These are phyloP conservation scores for Lipomyces chichibuensis DNA, from an alignment of 805 yeast species.

Conservation along the genomic window DNA sequence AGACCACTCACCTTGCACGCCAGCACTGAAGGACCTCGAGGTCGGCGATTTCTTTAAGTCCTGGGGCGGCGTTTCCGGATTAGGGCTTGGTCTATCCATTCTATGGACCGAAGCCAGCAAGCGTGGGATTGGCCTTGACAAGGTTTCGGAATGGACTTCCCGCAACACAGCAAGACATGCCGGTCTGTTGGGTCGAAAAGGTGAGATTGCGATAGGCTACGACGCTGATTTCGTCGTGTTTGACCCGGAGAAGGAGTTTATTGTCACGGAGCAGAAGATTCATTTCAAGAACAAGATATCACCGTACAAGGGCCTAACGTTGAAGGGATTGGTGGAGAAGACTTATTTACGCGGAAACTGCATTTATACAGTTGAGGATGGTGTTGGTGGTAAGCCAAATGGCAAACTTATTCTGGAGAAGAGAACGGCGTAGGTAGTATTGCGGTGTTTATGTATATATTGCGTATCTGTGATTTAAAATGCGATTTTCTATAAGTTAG, in stretches of 20 bases:
- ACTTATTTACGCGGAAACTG: slow-evolving; percentile 77
- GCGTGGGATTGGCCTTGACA: slow-evolving; percentile 55
- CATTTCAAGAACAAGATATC: slow-evolving; percentile 83
- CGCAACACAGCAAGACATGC: slow-evolving; percentile 83
- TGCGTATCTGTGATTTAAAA: too few relatives aligned
- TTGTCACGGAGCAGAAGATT: slow-evolving; percentile 58
- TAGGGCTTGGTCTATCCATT: slow-evolving; percentile 85
- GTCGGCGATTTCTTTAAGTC: slow-evolving; percentile 88
- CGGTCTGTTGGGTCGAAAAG: slow-evolving; percentile 74
- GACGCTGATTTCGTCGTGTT: slow-evolving; percentile 90
- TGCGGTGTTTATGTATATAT: too few relatives aligned
- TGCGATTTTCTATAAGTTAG: too few relatives aligned
- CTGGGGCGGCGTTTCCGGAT: slow-evolving; percentile 96
- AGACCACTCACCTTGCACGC: slow-evolving; percentile 96
- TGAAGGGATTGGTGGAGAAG: slow-evolving; percentile 71
- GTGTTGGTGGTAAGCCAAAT: slow-evolving; percentile 24
- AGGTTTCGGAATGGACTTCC: slow-evolving; percentile 79
- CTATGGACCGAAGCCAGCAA: slow-evolving; percentile 70
- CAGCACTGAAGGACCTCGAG: slow-evolving; percentile 78
- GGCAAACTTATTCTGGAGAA: slow-evolving; percentile 34
- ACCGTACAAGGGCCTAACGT: slow-evolving; percentile 73
- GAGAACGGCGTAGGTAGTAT: background rate
- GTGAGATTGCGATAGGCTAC: slow-evolving; percentile 68
- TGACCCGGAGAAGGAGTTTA: slow-evolving; percentile 54
- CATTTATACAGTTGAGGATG: slow-evolving; percentile 52